phyloP scores from a whole-genome alignment of 1,139 yeast genomes.

The Candida dubliniensis region DNA sequence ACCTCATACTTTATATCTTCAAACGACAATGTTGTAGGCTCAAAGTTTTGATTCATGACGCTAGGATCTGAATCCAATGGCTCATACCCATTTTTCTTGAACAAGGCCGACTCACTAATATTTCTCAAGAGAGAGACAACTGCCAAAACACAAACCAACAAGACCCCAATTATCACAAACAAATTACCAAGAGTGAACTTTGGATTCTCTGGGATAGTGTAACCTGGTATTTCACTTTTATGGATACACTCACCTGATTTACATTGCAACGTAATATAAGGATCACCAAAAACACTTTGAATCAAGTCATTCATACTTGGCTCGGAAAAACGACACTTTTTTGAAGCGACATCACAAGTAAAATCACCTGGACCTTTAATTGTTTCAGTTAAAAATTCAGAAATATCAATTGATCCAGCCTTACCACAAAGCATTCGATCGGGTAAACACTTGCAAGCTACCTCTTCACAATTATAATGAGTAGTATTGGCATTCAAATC shows the following conservation, averaged over 20 bases:
- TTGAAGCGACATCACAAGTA: conserved; percentile 64
- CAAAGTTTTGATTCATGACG: conserved; percentile 53
- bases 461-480: conserved; percentile 73
- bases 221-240: conserved; percentile 90
- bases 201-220: conserved; percentile 62
- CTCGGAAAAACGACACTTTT: conserved; percentile 77
- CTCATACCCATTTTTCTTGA: conserved; percentile 33
- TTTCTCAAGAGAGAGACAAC: conserved; percentile 49
- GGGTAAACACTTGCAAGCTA: conserved; percentile 84
- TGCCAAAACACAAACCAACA: conserved; percentile 37
- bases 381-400: conserved; percentile 87
- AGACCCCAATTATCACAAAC: conserved; percentile 50
- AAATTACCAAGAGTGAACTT: conserved; percentile 51
- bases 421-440: conserved; percentile 94
- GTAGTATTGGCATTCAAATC: conserved; percentile 67
- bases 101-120: conserved; percentile 65
- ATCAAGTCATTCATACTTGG: conserved; percentile 96
- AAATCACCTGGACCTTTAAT: conserved; percentile 94
- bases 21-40: conserved; percentile 79
- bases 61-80: conserved; percentile 38
- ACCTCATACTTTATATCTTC: conserved; percentile 68
- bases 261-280: conserved; percentile 77
- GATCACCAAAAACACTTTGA: conserved; percentile 88
- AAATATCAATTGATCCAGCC: conserved; percentile 88
- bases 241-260: conserved; percentile 89